Evolutionary conservation across 2,329 filamentous ascomycete species (phyloP), one percentile per base, ranked within the genome.

Genomic region (Colletotrichum sp.): DNA sequence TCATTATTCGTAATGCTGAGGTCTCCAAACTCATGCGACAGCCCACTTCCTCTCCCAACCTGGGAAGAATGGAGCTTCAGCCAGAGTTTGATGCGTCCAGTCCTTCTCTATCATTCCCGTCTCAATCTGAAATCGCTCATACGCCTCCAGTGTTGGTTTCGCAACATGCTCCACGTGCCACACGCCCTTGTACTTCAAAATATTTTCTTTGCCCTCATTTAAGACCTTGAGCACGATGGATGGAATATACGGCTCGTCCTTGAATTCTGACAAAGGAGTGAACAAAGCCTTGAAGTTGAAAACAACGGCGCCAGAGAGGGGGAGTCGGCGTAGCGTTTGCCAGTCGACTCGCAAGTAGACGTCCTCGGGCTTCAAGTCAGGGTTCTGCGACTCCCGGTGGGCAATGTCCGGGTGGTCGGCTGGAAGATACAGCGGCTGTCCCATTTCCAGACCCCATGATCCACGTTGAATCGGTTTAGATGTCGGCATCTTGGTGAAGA

Each of bases 231-330:
- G 83, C 3, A 95, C 69, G 7, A 98, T 82, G 0, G 90, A 90
- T 0, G 95, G 95, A 0, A 98, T 86, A 63, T 92, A 94, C 0
- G 94, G 91, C 82, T 98, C 95, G 72, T 94, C 88, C 4, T 90
- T 87, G 73, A 98, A 92, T 78, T 94, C 92, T 1, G 88, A 82
- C 0, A 98, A 83, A 0, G 94, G 94, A 0, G 95, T 97, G 84
- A 98, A 98, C 0, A 97, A 84, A 0, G 94, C 95, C 81, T 96
- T 98, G 90, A 96, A 98, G 83, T 97, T 98, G 87, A 98, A 98
- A 0, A 95, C 90, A 2, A 98, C 87, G 0, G 90, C 93, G 0
- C 91, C 95, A 0, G 93, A 95, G 0, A 98, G 87, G 0, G 95
- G 95, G 0, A 98, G 86, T 4, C 95, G 91, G 3, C 95, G 92